Conservation (phyloP, 495 filamentous ascomycete species). For the Aspergillus carlsbadensis region DNA sequence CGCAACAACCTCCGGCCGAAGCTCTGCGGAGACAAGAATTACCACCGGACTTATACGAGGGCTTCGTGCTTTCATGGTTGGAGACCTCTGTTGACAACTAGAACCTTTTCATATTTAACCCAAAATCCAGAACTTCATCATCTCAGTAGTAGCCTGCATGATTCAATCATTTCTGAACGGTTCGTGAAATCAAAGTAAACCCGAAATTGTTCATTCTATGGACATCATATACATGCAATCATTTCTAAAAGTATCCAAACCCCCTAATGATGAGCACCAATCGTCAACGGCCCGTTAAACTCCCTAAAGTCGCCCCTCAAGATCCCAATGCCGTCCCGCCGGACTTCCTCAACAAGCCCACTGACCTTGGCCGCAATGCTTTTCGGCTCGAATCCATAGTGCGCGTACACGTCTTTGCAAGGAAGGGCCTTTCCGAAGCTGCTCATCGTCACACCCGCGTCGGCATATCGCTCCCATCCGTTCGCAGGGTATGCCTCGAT, state of each 20-base stretch:
- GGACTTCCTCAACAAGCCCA: conserved; percentile 9
- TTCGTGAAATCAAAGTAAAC: too few relatives aligned
- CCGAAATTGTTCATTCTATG: too few relatives aligned
- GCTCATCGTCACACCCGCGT: conserved; percentile 43
- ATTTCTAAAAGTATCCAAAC: not conserved
- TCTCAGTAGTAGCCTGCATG: too few relatives aligned
- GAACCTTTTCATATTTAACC: too few relatives aligned
- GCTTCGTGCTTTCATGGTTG: too few relatives aligned
- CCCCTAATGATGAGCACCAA: not conserved
- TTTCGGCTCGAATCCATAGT: conserved; percentile 41
- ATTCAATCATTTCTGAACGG: too few relatives aligned
- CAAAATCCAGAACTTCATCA: too few relatives aligned
- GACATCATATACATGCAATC: too few relatives aligned
- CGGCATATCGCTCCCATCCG: conserved; percentile 54
- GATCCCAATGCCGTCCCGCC: conserved; percentile 1
- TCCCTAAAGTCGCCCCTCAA: conserved; percentile 12
- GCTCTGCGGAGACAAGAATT: too few relatives aligned
- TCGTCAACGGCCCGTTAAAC: not conserved
- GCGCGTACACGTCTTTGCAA: conserved; percentile 36
- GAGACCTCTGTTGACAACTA: too few relatives aligned
- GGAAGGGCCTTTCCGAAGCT: conserved; percentile 42
- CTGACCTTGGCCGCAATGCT: conserved; percentile 33
- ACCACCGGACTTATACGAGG: too few relatives aligned
- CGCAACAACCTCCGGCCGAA: too few relatives aligned
- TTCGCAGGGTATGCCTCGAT: conserved; percentile 48